Evolutionary conservation across 768 basidiomycete genomes (phyloP).

Genomic region (Phanerochaete carnosa): DNA sequence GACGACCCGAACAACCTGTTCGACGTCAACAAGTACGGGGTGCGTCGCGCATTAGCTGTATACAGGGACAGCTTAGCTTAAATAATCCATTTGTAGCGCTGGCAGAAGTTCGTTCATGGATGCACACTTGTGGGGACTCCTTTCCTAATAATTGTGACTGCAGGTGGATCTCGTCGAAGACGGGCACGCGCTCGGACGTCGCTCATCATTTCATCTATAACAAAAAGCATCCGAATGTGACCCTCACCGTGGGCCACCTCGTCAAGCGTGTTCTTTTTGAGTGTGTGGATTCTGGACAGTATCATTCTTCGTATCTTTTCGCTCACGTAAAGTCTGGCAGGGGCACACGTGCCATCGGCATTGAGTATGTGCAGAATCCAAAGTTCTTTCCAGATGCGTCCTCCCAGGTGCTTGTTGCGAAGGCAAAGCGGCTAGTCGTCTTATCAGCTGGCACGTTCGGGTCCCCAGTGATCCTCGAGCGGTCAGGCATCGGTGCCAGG

Average conservation of each 20-base stretch:
- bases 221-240: slow-evolving; percentile 29
- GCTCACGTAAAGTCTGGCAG: slow-evolving; percentile 16
- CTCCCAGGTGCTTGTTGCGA: slow-evolving; percentile 15
- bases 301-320: neutral
- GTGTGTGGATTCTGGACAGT: slow-evolving; percentile 20
- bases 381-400: slow-evolving; percentile 17
- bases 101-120: slow-evolving; percentile 42
- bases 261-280: slow-evolving; percentile 35
- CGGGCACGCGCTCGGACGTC: slow-evolving; percentile 54
- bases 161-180: slow-evolving; percentile 56
- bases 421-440: slow-evolving; percentile 34
- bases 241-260: slow-evolving; percentile 27
- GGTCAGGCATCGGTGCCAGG: slow-evolving; percentile 42
- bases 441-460: slow-evolving; percentile 39
- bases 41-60: slow-evolving; percentile 27
- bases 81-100: slow-evolving; percentile 36
- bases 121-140: neutral
- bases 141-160: too few relatives aligned
- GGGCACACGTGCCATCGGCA: slow-evolving; percentile 33
- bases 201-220: slow-evolving; percentile 41
- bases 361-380: slow-evolving; percentile 32
- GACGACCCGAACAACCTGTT: slow-evolving; percentile 49
- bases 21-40: slow-evolving; percentile 42
- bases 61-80: neutral
- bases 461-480: slow-evolving; percentile 50